Conservation (phyloP, 1,139 yeast species). For the Geotrichum histeridarum region DNA sequence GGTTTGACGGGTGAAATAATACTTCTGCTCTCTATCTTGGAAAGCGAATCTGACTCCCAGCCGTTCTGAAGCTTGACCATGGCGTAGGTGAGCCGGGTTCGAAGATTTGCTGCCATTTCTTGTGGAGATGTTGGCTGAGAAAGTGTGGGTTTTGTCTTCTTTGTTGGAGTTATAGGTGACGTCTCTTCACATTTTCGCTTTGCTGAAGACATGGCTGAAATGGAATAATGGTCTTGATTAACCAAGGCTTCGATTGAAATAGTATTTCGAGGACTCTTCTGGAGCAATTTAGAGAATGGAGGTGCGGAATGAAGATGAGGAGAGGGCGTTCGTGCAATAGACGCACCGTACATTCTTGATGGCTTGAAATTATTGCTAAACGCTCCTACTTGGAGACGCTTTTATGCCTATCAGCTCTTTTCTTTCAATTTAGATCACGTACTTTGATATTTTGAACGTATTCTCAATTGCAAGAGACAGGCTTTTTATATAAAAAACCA, state of each 20-base stretch:
- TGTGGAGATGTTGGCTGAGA: conserved; percentile 7
- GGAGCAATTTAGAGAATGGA: not conserved
- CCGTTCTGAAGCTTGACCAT: conserved; percentile 16
- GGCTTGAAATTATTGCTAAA: too few species aligned
- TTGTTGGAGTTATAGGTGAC: not conserved
- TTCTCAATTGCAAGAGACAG: too few species aligned
- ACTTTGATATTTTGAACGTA: too few species aligned
- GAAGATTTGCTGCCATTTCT: conserved; percentile 13
- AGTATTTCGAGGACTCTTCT: not conserved
- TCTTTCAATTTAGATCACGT: too few species aligned
- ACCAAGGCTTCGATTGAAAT: conserved; percentile 7
- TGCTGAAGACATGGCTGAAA: not conserved
- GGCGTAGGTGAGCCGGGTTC: conserved; percentile 15
- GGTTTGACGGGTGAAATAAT: too few species aligned
- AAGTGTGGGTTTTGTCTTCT: not conserved
- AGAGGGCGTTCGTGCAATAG: not conserved
- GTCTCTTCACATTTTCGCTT: not conserved
- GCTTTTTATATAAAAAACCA: too few species aligned
- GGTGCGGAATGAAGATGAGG: not conserved
- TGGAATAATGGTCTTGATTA: not conserved
- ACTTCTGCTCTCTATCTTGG: conserved; percentile 11
- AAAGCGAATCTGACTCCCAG: conserved; percentile 17
- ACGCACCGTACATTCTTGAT: not conserved
- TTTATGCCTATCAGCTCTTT: too few species aligned
- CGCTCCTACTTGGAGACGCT: too few species aligned